Evolutionary conservation across 2,329 filamentous ascomycete species (phyloP).

Genomic region (Trichophyton verrucosum): DNA sequence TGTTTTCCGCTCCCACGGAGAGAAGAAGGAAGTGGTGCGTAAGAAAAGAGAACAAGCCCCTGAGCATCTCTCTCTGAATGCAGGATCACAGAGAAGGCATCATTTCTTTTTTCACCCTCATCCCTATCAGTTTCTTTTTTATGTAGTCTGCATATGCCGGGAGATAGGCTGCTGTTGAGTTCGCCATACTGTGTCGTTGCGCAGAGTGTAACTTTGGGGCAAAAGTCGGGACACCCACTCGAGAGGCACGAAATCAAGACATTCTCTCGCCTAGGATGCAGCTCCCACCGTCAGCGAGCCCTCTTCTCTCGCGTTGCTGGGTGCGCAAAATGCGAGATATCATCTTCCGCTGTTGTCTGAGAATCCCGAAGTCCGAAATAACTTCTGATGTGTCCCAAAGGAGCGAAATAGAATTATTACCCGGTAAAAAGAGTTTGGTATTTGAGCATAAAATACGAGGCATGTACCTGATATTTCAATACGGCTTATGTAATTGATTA

Average conservation of each 20-base stretch:
- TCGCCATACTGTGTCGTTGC: neutral
- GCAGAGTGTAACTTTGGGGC: constrained; percentile 1
- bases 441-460: neutral
- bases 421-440: neutral
- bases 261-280: neutral
- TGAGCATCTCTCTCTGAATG: neutral
- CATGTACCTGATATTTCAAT: neutral
- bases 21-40: neutral
- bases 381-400: constrained; percentile 3
- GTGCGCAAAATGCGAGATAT: constrained; percentile 1
- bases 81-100: neutral
- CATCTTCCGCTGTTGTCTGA: neutral
- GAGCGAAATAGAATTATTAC: neutral
- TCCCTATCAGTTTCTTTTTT: neutral
- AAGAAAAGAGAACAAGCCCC: neutral
- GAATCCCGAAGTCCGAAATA: neutral
- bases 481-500: neutral
- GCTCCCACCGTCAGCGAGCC: neutral
- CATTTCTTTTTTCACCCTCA: neutral
- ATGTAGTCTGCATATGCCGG: neutral
- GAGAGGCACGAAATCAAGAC: neutral
- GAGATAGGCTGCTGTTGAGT: constrained; percentile 1
- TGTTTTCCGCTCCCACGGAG: neutral
- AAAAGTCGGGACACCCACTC: neutral
- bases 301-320: neutral